Base-by-base conservation (phyloP, 2,329 filamentous ascomycete species). In the Calonectria pseudoturangicola region DNA sequence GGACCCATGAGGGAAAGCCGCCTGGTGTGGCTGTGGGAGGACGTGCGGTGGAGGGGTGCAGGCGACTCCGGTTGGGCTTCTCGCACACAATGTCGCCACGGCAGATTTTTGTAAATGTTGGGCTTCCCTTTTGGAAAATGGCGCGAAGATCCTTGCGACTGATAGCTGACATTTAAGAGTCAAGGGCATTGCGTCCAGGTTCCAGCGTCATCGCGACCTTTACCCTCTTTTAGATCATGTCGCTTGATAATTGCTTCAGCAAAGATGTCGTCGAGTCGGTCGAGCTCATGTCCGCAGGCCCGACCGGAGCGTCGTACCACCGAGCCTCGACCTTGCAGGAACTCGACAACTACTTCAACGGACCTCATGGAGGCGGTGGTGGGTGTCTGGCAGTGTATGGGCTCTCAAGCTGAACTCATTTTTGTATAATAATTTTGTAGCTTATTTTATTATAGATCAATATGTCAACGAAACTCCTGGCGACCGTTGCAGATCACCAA, bases 391-490 rank as follows among this genome's bases (percentile, higher is more conserved):
- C 48, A 43, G 56, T 66, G 48, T 66, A 43, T 15, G 30, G 28
- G 33, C 41, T 16, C 64, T 54, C 30, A 18, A 56, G 18, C 51
- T 18, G 9, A 21, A 30, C 28, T 21, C 21, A 21, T 33, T 30
- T 18, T 12, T 56, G 51, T 56, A 21, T n/a, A 56, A 56, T 45
- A 21, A 9, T 45, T 54, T 36, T 12, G 30, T 54, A 54, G 36
- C 64, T 56, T 45, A 66, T 51, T 27, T 28, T 56, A 45, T 27
- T 36, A 25, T 21, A 66, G 48, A 56, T 56, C 64, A 28, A 66
- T 56, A 33, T 66, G 64, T 15, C 64, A 66, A 25, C 50, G 48
- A 47, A 56, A 28, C 45, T 66, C 64, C 3, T 66, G 48, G 48
- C 2, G 21, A 12, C 64, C 64, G 25, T 33, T 66, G 39, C 64